These are phyloP conservation scores for Lentinula sp. DNA, from an alignment of 768 basidiomycete genomes.

Conservation along the genomic window DNA sequence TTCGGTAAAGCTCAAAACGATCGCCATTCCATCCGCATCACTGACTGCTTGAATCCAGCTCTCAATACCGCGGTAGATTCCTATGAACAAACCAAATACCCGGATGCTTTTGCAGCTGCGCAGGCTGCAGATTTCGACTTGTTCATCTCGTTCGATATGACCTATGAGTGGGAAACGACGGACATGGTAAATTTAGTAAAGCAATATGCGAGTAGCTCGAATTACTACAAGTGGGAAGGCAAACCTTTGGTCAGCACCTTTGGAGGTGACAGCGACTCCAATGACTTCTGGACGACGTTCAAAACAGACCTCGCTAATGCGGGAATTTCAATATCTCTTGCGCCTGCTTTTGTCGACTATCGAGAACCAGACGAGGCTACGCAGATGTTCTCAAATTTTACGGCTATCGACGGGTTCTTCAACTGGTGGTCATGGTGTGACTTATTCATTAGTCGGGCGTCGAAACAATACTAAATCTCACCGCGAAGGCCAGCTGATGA, in stretches of 20 bases:
- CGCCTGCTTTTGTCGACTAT: constrained; percentile 23
- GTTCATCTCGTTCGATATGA: constrained; percentile 32
- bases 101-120: constrained; percentile 25
- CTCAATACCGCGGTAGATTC: constrained; percentile 18
- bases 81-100: constrained; percentile 20
- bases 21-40: not conserved
- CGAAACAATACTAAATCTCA: not conserved
- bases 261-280: constrained; percentile 26
- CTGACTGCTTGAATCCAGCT: constrained; percentile 6
- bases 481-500: constrained; percentile 15
- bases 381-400: constrained; percentile 16
- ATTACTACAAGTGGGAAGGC: constrained; percentile 20
- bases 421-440: constrained; percentile 27
- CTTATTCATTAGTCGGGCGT: not conserved
- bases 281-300: constrained; percentile 14
- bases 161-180: constrained; percentile 10
- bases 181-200: constrained; percentile 19
- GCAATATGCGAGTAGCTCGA: constrained; percentile 21
- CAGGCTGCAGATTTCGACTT: constrained; percentile 26
- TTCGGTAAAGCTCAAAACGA: constrained; percentile 12
- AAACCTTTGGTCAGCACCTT: constrained; percentile 29
- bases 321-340: constrained; percentile 22
- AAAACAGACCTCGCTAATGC: constrained; percentile 9
- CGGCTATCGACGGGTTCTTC: constrained; percentile 24
- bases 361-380: constrained; percentile 15